phyloP scores from a whole-genome alignment of 805 yeast genomes.

The Danielozyma ontarioensis region DNA sequence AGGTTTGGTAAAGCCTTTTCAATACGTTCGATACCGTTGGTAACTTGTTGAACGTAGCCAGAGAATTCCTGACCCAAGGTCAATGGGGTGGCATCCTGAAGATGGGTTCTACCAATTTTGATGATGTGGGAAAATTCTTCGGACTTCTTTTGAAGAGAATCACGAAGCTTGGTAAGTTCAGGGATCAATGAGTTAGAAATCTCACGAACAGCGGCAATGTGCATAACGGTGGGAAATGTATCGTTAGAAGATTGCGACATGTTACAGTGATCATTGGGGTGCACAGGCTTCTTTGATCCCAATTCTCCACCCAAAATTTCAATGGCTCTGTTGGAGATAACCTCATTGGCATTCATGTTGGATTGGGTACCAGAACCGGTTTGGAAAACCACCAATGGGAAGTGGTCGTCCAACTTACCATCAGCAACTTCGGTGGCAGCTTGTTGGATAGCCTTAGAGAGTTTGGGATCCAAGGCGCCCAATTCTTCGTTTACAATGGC shows the following conservation, averaged over 20 bases:
- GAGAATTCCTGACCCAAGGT: slow-evolving; percentile 97
- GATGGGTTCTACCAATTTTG: slow-evolving; percentile 98
- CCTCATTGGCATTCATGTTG: slow-evolving; percentile 99
- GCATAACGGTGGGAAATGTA: slow-evolving; percentile 99
- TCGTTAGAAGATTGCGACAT: slow-evolving; percentile 98
- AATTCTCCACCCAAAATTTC: slow-evolving; percentile 88
- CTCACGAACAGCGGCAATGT: slow-evolving; percentile 95
- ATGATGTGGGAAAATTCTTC: slow-evolving; percentile 85
- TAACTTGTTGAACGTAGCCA: slow-evolving; percentile 91
- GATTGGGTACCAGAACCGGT: slow-evolving; percentile 99
- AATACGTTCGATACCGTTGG: slow-evolving; percentile 86
- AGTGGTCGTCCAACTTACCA: slow-evolving; percentile 88
- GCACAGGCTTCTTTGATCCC: slow-evolving; percentile 92
- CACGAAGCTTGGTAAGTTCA: slow-evolving; percentile 69
- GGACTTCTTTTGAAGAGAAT: slow-evolving; percentile 70
- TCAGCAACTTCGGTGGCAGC: slow-evolving; percentile 95
- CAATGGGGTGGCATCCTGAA: slow-evolving; percentile 98
- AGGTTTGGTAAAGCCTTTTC: slow-evolving; percentile 72
- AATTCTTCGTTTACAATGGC: slow-evolving; percentile 82
- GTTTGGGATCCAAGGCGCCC: slow-evolving; percentile 77
- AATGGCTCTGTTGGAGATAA: slow-evolving; percentile 96
- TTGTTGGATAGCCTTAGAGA: slow-evolving; percentile 78
- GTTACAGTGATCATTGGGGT: slow-evolving; percentile 98
- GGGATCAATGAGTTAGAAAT: slow-evolving; percentile 74
- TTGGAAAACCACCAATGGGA: slow-evolving; percentile 98